phyloP scores from a whole-genome alignment of 768 basidiomycete genomes.

The Cubamyces lactineus region DNA sequence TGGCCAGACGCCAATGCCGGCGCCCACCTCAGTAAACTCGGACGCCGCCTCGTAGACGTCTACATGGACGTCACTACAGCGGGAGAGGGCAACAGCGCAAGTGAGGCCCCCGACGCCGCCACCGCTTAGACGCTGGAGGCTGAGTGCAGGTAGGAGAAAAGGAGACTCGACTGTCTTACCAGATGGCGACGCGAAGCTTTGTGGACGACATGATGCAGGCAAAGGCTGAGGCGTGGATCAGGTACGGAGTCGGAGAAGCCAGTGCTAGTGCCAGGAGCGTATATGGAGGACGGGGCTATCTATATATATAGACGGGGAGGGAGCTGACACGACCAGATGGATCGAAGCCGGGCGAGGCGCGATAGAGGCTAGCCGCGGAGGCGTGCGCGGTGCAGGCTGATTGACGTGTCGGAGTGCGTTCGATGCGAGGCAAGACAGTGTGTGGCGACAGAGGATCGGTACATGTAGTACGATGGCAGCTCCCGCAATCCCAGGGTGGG shows the following conservation, averaged over 20 bases:
- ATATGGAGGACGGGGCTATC: not conserved
- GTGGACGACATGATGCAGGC: slow-evolving; percentile 16
- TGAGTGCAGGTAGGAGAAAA: slow-evolving; percentile 6
- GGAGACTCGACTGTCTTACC: slow-evolving; percentile 42
- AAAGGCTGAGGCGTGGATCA: slow-evolving; percentile 6
- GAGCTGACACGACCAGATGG: not conserved
- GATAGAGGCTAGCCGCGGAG: not conserved
- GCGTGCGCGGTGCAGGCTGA: not conserved
- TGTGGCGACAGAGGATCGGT: not conserved
- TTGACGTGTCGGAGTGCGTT: slow-evolving; percentile 1
- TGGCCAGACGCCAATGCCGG: slow-evolving; percentile 42
- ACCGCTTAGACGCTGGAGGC: slow-evolving; percentile 29
- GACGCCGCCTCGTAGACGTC: slow-evolving; percentile 40
- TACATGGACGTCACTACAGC: slow-evolving; percentile 33
- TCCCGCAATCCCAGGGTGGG: too few species aligned
- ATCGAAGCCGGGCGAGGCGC: slow-evolving; percentile 11
- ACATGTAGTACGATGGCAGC: too few species aligned
- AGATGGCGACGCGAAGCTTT: slow-evolving; percentile 56
- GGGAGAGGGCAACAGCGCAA: slow-evolving; percentile 34
- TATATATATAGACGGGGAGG: not conserved
- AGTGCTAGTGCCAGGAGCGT: not conserved
- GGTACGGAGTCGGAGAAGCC: slow-evolving; percentile 8
- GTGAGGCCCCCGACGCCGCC: slow-evolving; percentile 37
- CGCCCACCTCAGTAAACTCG: slow-evolving; percentile 36
- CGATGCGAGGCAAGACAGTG: not conserved